Conservation (phyloP, 208 protist species). For the Acanthamoeba healyi region DNA sequence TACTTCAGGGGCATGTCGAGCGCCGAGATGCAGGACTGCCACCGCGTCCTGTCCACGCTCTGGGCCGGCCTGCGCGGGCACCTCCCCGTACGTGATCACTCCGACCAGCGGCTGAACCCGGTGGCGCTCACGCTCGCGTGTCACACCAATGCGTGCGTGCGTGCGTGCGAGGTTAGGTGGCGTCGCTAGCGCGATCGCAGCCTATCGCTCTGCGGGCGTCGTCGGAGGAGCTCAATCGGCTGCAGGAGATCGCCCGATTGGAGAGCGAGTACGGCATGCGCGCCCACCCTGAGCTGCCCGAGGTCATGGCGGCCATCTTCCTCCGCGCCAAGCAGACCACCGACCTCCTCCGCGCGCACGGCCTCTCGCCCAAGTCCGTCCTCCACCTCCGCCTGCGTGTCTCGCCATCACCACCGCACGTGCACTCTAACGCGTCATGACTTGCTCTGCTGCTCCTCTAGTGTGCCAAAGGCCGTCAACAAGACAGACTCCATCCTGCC, state of each 20-base stretch:
- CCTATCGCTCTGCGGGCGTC: neutral
- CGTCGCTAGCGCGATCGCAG: neutral
- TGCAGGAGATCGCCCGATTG: neutral
- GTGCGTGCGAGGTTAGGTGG: no score
- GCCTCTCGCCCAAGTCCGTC: constrained; percentile 9
- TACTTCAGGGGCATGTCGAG: neutral
- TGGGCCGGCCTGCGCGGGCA: neutral
- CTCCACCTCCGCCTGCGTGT: no score
- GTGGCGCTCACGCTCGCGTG: neutral
- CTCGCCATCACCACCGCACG: neutral
- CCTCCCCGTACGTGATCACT: neutral
- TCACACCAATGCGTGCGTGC: neutral
- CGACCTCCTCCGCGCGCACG: neutral
- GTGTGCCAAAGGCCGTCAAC: neutral
- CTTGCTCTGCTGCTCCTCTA: neutral
- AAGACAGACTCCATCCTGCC: constrained; percentile 41
- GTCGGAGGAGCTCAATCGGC: neutral
- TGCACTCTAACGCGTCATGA: no score
- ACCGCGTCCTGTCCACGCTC: neutral
- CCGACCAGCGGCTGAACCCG: no score
- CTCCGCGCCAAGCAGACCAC: neutral
- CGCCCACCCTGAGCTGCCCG: neutral
- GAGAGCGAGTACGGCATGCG: constrained; percentile 32
- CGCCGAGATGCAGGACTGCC: neutral
- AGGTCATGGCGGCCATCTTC: constrained; percentile 14